Conservation (phyloP, 768 basidiomycete species). For the Tremella yokohamensis region DNA sequence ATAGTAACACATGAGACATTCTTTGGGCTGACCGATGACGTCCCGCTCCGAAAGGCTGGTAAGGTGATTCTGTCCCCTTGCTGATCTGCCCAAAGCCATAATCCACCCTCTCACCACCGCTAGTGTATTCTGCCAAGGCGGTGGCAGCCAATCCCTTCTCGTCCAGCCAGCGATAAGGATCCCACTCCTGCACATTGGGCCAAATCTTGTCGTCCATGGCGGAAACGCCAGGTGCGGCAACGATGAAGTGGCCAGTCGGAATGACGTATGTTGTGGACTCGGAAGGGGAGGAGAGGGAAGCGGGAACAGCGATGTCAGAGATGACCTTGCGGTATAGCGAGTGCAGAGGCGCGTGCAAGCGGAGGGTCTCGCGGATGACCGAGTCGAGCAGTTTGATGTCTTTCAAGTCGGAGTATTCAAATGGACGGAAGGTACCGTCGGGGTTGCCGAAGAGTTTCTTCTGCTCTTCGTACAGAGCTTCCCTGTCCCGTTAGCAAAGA, state of each 20-base stretch:
- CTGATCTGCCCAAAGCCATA: slow-evolving; percentile 93
- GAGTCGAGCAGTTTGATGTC: slow-evolving; percentile 78
- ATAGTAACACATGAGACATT: background rate
- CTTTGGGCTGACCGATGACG: slow-evolving; percentile 92
- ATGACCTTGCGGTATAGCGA: slow-evolving; percentile 71
- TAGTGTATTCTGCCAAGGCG: slow-evolving; percentile 66
- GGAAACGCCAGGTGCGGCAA: slow-evolving; percentile 81
- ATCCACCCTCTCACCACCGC: slow-evolving; percentile 78
- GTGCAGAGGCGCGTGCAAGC: slow-evolving; percentile 84
- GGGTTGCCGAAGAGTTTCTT: slow-evolving; percentile 71
- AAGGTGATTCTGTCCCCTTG: slow-evolving; percentile 93
- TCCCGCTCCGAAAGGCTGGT: slow-evolving; percentile 97
- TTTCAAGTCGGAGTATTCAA: slow-evolving; percentile 83
- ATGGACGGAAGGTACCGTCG: slow-evolving; percentile 71
- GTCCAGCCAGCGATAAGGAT: slow-evolving; percentile 81
- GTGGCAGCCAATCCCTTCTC: slow-evolving; percentile 73
- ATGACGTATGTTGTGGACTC: slow-evolving; percentile 71
- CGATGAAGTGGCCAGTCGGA: slow-evolving; percentile 82
- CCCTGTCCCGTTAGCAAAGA: slow-evolving; percentile 54
- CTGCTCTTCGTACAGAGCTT: slow-evolving; percentile 85
- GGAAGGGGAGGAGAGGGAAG: slow-evolving; percentile 68
- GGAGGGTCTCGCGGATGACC: slow-evolving; percentile 74
- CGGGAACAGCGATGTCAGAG: slow-evolving; percentile 74
- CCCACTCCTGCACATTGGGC: slow-evolving; percentile 68
- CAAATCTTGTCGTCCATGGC: slow-evolving; percentile 83